Conservation (phyloP, 441 rosid species). For the Capsella rubella region DNA sequence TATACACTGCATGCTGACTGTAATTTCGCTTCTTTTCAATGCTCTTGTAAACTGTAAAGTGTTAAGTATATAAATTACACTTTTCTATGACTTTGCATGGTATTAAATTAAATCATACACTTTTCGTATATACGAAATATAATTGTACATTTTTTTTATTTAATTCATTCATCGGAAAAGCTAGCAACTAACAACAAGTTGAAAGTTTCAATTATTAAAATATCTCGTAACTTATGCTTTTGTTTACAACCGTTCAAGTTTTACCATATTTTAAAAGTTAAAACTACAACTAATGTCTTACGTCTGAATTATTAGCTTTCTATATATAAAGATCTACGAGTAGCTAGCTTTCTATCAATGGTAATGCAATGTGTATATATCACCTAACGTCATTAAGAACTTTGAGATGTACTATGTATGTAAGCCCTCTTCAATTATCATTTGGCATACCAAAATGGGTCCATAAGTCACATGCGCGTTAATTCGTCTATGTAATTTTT, state of each 20-base stretch:
- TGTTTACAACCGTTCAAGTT: neutral
- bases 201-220: too few relatives aligned
- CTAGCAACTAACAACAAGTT: too few relatives aligned
- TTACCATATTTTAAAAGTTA: neutral
- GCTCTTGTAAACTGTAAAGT: neutral
- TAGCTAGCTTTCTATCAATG: slow-evolving; percentile 10
- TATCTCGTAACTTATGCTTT: too few relatives aligned
- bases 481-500: neutral
- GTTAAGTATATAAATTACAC: neutral
- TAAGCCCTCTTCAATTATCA: slow-evolving; percentile 3
- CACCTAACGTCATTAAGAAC: neutral
- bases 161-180: too few relatives aligned
- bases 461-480: slow-evolving; percentile 21
- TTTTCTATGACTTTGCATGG: neutral
- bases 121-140: neutral
- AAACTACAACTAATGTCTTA: neutral
- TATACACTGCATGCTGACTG: slow-evolving; percentile 2
- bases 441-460: neutral
- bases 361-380: slow-evolving; percentile 7
- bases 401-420: neutral
- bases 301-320: neutral
- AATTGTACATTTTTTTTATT: too few relatives aligned
- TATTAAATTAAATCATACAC: neutral
- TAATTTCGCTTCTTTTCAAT: neutral
- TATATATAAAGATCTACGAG: too few relatives aligned